phyloP scores from a whole-genome alignment of 495 filamentous ascomycete genomes.

The Talaromyces liani region DNA sequence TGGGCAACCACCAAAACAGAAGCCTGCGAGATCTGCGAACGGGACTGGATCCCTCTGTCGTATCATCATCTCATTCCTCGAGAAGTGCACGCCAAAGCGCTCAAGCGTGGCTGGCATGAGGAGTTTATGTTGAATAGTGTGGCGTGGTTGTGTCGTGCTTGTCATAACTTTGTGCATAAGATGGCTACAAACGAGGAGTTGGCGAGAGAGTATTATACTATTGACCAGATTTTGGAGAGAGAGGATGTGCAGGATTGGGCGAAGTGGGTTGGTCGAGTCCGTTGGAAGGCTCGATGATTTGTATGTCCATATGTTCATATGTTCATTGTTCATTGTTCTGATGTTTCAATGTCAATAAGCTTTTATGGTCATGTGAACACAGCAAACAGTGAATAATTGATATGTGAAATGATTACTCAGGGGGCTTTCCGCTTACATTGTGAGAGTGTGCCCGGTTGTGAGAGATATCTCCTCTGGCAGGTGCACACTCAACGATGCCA shows the following conservation, averaged over 20 bases:
- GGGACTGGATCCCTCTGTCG: conserved; percentile 66
- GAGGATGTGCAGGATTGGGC: conserved; percentile 69
- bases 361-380: neutral
- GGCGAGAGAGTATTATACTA: conserved; percentile 63
- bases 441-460: neutral
- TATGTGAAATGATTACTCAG: neutral
- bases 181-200: conserved; percentile 74
- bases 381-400: neutral
- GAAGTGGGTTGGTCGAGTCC: conserved; percentile 54
- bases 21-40: conserved; percentile 76
- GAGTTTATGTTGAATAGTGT: conserved; percentile 70
- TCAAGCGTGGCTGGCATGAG: conserved; percentile 75
- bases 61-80: conserved; percentile 84
- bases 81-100: conserved; percentile 66
- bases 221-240: conserved; percentile 59
- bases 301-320: no score
- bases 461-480: neutral
- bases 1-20: conserved; percentile 46
- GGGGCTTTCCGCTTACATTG: neutral
- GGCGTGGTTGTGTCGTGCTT: conserved; percentile 84
- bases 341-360: neutral
- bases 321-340: neutral
- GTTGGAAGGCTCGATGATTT: conserved; percentile 52
- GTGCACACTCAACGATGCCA: neutral
- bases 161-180: conserved; percentile 78